Base-by-base conservation (phyloP, 176 grass and related monocot species). In the Stipa capillata region DNA sequence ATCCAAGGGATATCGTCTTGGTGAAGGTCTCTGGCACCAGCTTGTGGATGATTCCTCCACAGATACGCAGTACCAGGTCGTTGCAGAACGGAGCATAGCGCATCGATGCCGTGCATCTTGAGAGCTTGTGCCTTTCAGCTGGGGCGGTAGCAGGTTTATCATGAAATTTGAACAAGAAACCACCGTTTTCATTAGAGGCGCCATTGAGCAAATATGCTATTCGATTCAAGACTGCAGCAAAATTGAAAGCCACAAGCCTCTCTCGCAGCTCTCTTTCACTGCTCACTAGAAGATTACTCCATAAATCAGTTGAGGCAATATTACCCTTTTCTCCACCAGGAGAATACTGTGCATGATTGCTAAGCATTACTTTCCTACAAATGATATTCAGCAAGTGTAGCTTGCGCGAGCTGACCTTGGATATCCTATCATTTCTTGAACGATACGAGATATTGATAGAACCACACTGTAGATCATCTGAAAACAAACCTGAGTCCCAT, bases 371-470 rank as follows among this genome's bases (percentile, higher is more conserved):
- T 91, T 84, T 89, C 87, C 91, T 89, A 84, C 84, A 86, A 52
- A 94, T 86, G 59, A 94, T 80, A 75, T 93, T 94, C 28, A 92
- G 60, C 48, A 97, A 90, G n/a, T 90, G 84, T 41, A 97, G 71
- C 84, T 86, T 97, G 41, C 89, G 70, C 47, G 57, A 82, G 76
- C 85, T 87, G 35, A 86, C 63, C 48, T 51, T 75, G 17, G 82
- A 84, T 45, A 97, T 23, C 79, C 72, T 84, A 35, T 51, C 70
- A 25, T 24, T 44, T 35, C 45, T 69, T 41, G 53, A 61, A 69
- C 43, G 67, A 55, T 61, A 86, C 52, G 73, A 44, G 7, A 60
- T 35, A 80, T 74, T 47, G 25, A 90, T 34, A 76, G 81, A 91
- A 79, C 24, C 18, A 81, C 16, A 31, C 50, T 71, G 37, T 63